Conservation (phyloP, 352 stramenopile genomes). For the Globisporangium iwayamae region DNA sequence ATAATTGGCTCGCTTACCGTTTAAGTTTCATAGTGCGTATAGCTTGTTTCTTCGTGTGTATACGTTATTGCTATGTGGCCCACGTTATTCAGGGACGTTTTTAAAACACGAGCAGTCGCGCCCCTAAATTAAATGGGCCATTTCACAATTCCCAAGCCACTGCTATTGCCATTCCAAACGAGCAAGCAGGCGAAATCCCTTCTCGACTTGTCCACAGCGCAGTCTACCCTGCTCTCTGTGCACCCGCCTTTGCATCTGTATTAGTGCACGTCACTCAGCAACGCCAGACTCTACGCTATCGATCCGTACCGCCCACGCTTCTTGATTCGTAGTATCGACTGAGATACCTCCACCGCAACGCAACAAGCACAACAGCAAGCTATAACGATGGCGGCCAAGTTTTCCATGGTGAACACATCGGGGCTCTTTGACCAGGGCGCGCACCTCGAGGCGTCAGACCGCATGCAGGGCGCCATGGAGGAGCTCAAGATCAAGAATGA, state of each 20-base stretch:
- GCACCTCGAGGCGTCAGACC: conserved; percentile 66
- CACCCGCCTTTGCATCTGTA: not conserved
- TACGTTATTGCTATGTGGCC: too few species aligned
- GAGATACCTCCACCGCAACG: not conserved
- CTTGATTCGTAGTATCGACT: not conserved
- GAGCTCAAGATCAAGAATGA: conserved; percentile 68
- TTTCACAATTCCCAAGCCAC: too few species aligned
- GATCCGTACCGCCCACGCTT: not conserved
- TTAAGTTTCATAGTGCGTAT: too few species aligned
- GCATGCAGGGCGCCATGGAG: conserved; percentile 71
- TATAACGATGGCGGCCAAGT: conserved; percentile 65
- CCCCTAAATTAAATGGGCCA: too few species aligned
- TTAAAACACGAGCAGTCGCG: too few species aligned
- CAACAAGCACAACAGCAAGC: not conserved
- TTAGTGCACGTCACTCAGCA: not conserved
- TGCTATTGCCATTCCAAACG: too few species aligned
- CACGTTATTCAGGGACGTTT: too few species aligned
- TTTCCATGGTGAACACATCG: conserved; percentile 74
- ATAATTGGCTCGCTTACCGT: too few species aligned
- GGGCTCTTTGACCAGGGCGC: conserved; percentile 68
- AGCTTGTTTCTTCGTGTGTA: too few species aligned
- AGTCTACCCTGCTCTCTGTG: not conserved
- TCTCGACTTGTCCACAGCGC: too few species aligned
- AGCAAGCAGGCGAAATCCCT: too few species aligned
- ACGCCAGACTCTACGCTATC: not conserved